Evolutionary conservation across 495 filamentous ascomycete species (phyloP).

Genomic region (Aspergillus sclerotiicarbonarius): DNA sequence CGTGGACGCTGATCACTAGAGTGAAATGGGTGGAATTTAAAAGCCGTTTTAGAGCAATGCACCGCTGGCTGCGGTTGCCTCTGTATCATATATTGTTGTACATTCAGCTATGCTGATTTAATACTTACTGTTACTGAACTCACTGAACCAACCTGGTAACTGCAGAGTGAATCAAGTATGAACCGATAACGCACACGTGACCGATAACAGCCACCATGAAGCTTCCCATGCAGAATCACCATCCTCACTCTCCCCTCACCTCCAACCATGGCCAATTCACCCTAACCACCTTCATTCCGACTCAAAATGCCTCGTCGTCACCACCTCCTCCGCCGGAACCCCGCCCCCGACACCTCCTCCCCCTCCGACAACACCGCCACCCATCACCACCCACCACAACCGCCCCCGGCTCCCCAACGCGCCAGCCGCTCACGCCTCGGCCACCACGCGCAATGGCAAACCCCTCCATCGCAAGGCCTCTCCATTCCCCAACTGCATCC

Average conservation of each 20-base stretch:
- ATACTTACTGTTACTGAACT: no score
- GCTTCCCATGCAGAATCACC: not conserved
- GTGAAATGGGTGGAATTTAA: conserved; percentile 3
- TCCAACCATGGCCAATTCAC: not conserved
- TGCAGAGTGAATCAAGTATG: no score
- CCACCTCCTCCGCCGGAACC: conserved; percentile 23
- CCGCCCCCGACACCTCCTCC: conserved; percentile 13
- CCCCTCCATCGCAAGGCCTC: conserved; percentile 33
- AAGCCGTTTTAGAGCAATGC: no score
- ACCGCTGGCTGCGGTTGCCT: not conserved
- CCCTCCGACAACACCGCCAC: conserved; percentile 11
- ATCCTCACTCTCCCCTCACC: not conserved
- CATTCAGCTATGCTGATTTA: no score
- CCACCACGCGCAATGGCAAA: conserved; percentile 35
- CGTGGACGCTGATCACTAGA: conserved; percentile 38
- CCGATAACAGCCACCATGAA: not conserved
- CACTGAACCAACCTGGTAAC: not conserved
- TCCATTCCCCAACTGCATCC: conserved; percentile 35
- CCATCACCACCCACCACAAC: conserved; percentile 12
- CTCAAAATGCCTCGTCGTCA: conserved; percentile 27
- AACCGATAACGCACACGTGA: not conserved
- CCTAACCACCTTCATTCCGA: not conserved
- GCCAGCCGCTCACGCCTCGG: conserved; percentile 9
- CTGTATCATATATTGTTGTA: not conserved
- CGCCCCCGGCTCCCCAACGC: conserved; percentile 8